phyloP scores from a whole-genome alignment of 768 basidiomycete species.

The Xerocomellus dryophilus region DNA sequence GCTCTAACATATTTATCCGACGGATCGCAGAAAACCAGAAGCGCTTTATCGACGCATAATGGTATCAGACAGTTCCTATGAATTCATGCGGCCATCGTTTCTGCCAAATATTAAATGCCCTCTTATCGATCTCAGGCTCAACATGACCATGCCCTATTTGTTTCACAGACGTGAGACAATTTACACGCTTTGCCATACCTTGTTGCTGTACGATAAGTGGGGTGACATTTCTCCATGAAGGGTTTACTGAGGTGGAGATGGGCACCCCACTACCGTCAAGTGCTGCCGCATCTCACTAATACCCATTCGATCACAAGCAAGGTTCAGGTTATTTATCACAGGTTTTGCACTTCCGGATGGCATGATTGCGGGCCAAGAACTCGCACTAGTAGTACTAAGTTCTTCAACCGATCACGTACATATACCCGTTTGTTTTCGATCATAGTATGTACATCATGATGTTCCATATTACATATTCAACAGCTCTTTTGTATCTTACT shows the following conservation, averaged over 20 bases:
- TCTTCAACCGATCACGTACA: slow-evolving; percentile 17
- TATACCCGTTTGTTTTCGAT: background rate
- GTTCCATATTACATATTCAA: background rate
- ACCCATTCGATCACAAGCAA: background rate
- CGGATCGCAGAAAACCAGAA: background rate
- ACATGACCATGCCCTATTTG: slow-evolving; percentile 5
- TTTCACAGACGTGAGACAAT: background rate
- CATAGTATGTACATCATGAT: no score
- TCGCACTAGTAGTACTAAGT: no score
- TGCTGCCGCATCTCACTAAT: background rate
- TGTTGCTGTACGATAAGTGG: background rate
- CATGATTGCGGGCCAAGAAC: no score
- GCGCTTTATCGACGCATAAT: slow-evolving; percentile 10
- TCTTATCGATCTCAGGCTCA: background rate
- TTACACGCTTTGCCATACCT: background rate
- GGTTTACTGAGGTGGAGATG: background rate
- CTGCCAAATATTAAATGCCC: no score
- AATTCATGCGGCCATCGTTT: background rate
- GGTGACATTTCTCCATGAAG: slow-evolving; percentile 6
- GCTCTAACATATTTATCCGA: background rate
- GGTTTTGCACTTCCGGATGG: no score
- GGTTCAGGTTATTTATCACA: no score
- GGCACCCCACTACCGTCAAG: background rate
- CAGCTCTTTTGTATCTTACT: background rate
- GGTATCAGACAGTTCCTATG: slow-evolving; percentile 8